These are phyloP conservation scores for Cicer chorassanicum DNA, from an alignment of 306 rosid species.

Conservation along the genomic window DNA sequence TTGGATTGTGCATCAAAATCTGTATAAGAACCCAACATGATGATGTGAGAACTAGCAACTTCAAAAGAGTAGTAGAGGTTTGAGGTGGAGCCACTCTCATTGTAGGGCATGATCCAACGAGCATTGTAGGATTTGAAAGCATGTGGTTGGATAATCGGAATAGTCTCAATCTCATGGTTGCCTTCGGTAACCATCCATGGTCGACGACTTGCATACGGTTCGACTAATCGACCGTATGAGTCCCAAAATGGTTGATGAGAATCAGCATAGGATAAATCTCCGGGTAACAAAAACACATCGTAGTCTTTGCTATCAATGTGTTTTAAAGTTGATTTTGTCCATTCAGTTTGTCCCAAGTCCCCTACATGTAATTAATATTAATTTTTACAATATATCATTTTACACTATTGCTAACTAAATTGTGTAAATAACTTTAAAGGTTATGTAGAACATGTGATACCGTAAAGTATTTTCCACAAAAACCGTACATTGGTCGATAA, in stretches of 20 bases:
- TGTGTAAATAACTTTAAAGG: not conserved
- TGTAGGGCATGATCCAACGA: constrained; percentile 72
- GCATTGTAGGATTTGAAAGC: constrained; percentile 65
- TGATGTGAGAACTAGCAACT: constrained; percentile 52
- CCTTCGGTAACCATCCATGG: constrained; percentile 89
- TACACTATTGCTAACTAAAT: not conserved
- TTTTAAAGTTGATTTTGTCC: constrained; percentile 66
- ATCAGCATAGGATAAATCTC: constrained; percentile 76
- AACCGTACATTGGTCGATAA: too few species aligned
- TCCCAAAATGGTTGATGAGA: constrained; percentile 69
- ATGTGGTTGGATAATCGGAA: constrained; percentile 50
- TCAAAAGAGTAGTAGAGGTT: constrained; percentile 79
- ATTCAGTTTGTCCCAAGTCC: constrained; percentile 77
- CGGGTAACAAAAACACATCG: constrained; percentile 68
- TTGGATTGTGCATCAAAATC: constrained; percentile 52
- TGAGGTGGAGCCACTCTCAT: constrained; percentile 64
- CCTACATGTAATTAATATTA: constrained; percentile 47
- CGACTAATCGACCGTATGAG: constrained; percentile 74
- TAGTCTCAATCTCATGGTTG: constrained; percentile 72
- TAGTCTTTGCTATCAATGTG: constrained; percentile 60
- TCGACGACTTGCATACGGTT: constrained; percentile 66
- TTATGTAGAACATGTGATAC: too few species aligned
- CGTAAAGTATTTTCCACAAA: too few species aligned
- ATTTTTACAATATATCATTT: not conserved
- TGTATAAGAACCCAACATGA: constrained; percentile 73